Percentiles rank a stretch among this genome's conserved stretches.
phyloP scores from a whole-genome alignment of 768 basidiomycete species.

The Cystofilobasidium bisporidii region DNA sequence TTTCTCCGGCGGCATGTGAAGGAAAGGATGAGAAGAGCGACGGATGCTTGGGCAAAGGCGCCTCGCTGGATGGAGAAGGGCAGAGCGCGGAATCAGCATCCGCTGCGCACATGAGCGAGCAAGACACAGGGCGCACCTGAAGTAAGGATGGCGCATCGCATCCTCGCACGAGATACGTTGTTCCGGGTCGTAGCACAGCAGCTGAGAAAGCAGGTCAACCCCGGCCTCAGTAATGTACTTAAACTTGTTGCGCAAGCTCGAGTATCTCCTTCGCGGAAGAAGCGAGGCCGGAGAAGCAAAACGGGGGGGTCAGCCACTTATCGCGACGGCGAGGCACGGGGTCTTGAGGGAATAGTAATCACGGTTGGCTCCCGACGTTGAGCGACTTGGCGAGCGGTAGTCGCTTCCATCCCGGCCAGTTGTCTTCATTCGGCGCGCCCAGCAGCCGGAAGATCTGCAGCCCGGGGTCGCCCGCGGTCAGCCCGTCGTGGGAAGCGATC shows the following conservation, averaged over 20 bases:
- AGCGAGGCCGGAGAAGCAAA: neutral
- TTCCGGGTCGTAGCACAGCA: constrained; percentile 83
- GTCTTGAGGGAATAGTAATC: constrained; percentile 4
- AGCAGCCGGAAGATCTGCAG: constrained; percentile 78
- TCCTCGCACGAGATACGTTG: constrained; percentile 78
- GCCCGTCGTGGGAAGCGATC: too few relatives aligned
- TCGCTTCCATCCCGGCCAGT: constrained; percentile 74
- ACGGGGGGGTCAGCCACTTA: too few relatives aligned
- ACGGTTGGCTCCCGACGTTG: constrained; percentile 41
- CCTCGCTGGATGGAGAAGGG: constrained; percentile 52
- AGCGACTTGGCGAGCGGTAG: constrained; percentile 76
- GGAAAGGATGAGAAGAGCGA: constrained; percentile 94
- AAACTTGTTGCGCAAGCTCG: constrained; percentile 66
- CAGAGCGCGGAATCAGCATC: neutral
- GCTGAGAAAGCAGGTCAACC: constrained; percentile 66
- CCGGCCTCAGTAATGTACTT: constrained; percentile 73
- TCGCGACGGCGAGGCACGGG: neutral
- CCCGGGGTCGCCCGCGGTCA: too few relatives aligned
- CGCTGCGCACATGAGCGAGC: neutral
- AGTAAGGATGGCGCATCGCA: constrained; percentile 83
- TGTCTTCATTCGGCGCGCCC: constrained; percentile 74
- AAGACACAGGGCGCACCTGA: constrained; percentile 51
- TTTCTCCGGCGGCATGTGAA: constrained; percentile 90
- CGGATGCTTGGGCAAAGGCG: constrained; percentile 89
- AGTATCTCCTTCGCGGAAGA: constrained; percentile 36